Conservation (phyloP, 495 filamentous ascomycete species). For the Lineolata rhizophorae region DNA sequence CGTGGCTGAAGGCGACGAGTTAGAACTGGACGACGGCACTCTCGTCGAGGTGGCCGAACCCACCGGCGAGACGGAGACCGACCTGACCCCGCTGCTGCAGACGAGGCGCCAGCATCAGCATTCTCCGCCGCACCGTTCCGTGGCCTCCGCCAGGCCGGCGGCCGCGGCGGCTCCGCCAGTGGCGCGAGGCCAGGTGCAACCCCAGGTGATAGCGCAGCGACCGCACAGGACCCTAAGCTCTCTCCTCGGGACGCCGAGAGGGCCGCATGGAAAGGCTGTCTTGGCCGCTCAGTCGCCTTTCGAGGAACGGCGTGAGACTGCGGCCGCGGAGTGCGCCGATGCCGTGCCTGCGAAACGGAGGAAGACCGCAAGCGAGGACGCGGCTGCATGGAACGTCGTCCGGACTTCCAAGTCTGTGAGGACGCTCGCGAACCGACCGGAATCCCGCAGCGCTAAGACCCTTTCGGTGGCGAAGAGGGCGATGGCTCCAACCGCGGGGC, state of each 20-base stretch:
- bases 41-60: conserved; percentile 62
- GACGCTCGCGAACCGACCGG: no score
- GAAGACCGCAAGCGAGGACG: no score
- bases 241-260: conserved; percentile 31
- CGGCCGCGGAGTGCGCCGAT: no score
- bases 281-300: conserved; percentile 24
- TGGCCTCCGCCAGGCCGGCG: conserved; percentile 2
- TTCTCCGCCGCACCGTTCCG: no score
- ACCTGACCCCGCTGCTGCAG: conserved; percentile 49
- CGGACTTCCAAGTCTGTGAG: no score
- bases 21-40: conserved; percentile 51
- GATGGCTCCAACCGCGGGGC: no score
- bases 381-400: no score
- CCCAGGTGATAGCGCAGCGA: conserved; percentile 10
- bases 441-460: no score
- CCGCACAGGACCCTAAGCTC: conserved; percentile 33
- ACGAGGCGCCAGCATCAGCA: conserved; percentile 37
- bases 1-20: conserved; percentile 55
- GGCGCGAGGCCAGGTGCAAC: no score
- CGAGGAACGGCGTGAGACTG: conserved; percentile 20
- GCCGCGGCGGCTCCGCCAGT: background rate
- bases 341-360: no score
- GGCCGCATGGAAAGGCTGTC: conserved; percentile 22
- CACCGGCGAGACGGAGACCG: conserved; percentile 48
- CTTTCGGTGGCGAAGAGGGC: no score